A percentile compares a stretch with the other conserved stretches of the same genome.
Evolutionary conservation across 2,329 filamentous ascomycete species (phyloP).

Genomic region (Rutstroemia sp.): DNA sequence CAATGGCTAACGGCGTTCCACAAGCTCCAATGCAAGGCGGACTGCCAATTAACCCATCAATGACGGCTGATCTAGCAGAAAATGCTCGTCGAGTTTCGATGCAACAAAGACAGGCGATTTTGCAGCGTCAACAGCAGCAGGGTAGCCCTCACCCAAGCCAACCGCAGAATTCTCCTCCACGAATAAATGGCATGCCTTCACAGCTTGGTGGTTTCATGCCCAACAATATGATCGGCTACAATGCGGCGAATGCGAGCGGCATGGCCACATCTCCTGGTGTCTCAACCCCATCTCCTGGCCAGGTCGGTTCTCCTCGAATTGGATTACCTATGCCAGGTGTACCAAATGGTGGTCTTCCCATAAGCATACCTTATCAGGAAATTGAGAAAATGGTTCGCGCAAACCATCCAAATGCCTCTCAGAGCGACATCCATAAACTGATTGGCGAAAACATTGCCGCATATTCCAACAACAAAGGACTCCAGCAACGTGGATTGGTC

Average conservation of each 20-base stretch:
- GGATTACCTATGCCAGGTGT: constrained; percentile 14
- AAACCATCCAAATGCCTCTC: neutral
- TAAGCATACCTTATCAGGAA: neutral
- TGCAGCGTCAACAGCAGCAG: constrained; percentile 24
- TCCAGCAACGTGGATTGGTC: constrained; percentile 29
- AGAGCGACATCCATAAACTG: constrained; percentile 7
- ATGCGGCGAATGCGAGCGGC: constrained; percentile 37
- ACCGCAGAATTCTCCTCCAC: constrained; percentile 33
- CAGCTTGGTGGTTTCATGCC: constrained; percentile 25
- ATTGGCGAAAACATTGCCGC: constrained; percentile 30
- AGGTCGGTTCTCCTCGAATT: constrained; percentile 26
- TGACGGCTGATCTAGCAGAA: constrained; percentile 50
- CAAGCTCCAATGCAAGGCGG: constrained; percentile 62
- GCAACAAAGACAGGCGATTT: constrained; percentile 22
- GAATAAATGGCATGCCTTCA: constrained; percentile 24
- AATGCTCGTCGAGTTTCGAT: constrained; percentile 57
- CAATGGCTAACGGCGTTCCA: constrained; percentile 49
- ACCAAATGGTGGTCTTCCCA: constrained; percentile 1
- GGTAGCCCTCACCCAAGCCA: constrained; percentile 22
- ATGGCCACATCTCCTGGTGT: constrained; percentile 34
- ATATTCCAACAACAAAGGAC: constrained; percentile 3
- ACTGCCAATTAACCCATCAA: constrained; percentile 44
- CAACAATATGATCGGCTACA: constrained; percentile 45
- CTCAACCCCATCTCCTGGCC: constrained; percentile 20
- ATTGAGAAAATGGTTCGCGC: constrained; percentile 3